phyloP scores from a whole-genome alignment of 352 stramenopile species.

The Phytophthora tentaculata region DNA sequence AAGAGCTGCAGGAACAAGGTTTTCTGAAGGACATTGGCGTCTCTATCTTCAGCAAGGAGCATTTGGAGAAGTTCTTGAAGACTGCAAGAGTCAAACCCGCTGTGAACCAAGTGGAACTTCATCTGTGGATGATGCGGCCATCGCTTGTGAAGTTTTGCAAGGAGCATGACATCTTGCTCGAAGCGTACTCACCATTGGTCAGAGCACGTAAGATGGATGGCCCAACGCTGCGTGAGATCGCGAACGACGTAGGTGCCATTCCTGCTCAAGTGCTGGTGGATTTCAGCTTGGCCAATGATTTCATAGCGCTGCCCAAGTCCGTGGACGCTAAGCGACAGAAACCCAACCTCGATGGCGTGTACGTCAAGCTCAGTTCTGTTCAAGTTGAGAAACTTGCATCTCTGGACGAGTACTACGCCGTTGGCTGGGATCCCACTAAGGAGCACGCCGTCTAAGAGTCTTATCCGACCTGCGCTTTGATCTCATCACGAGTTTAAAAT shows the following conservation, averaged over 20 bases:
- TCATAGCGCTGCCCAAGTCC: conserved; percentile 66
- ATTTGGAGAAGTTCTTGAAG: conserved; percentile 81
- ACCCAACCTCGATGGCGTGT: conserved; percentile 49
- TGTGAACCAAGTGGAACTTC: conserved; percentile 86
- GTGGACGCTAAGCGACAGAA: conserved; percentile 46
- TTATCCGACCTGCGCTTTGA: no score
- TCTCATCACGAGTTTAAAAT: no score
- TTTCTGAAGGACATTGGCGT: conserved; percentile 87
- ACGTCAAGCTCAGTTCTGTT: conserved; percentile 37
- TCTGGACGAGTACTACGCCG: conserved; percentile 51
- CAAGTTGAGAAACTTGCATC: conserved; percentile 45
- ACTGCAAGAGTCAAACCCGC: conserved; percentile 61
- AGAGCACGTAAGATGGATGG: conserved; percentile 36
- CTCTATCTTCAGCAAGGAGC: conserved; percentile 87
- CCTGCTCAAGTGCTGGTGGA: conserved; percentile 61
- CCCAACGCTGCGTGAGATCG: conserved; percentile 34
- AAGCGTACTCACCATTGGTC: conserved; percentile 68
- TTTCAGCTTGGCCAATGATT: conserved; percentile 62
- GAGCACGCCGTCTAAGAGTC: conserved; percentile 35
- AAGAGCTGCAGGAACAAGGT: conserved; percentile 57
- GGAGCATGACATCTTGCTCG: conserved; percentile 46
- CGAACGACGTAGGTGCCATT: conserved; percentile 34
- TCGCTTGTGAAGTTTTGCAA: conserved; percentile 71
- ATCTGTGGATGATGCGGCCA: conserved; percentile 69
- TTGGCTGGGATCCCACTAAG: conserved; percentile 55